Evolutionary conservation across 2,329 filamentous ascomycete species (phyloP), one percentile per base, ranked within the genome.

Genomic region (Paracamarosporium sp.): DNA sequence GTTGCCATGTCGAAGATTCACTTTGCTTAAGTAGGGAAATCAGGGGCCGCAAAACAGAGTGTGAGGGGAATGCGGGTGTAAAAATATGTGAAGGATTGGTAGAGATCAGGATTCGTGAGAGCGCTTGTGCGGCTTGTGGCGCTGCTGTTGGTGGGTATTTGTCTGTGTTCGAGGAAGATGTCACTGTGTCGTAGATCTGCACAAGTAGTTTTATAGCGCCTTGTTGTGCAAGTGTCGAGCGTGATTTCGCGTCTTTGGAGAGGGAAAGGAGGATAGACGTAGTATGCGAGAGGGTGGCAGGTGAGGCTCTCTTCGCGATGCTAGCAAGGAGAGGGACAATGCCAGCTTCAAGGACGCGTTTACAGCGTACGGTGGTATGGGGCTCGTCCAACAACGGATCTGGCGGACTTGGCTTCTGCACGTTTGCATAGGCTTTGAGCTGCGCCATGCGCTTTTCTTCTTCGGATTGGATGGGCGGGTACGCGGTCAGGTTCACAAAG

Each of bases 401-500:
- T 0, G 85, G 81, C 2, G 83, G 79, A 0, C 82, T 73, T 1
- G 80, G 76, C 69, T 92, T 93, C 5, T 88, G 88, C 0, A 92
- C 90, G 71, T 96, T 92, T 13, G 95, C 95, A 69, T 98, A 99
- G 2, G 93, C 92, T 80, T 96, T 97, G 43, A 99, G 85, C 74
- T 99, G 91, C 5, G 86, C 86, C 80, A 99, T 92, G 70, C 91
- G 92, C 79, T 94, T 95, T 69, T 97, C 90, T 76, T 99, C 95
- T 62, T 97, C 94, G 0, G 92, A 89, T 38, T 93, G 82, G 7
- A 82, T 81, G 6, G 93, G 93, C 38, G 86, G 84, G 73, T 96
- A 98, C 28, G 86, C 83, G 13, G 92, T 96, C 50, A 99, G 80
- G 71, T 98, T 97, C 53, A 87, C 82, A 63, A 98, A 85, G 53